A percentile compares a stretch with the other conserved stretches of the same genome.
Evolutionary conservation across 176 grass and related monocot genomes (phyloP).

Genomic region (Hyparrhenia diplandra): DNA sequence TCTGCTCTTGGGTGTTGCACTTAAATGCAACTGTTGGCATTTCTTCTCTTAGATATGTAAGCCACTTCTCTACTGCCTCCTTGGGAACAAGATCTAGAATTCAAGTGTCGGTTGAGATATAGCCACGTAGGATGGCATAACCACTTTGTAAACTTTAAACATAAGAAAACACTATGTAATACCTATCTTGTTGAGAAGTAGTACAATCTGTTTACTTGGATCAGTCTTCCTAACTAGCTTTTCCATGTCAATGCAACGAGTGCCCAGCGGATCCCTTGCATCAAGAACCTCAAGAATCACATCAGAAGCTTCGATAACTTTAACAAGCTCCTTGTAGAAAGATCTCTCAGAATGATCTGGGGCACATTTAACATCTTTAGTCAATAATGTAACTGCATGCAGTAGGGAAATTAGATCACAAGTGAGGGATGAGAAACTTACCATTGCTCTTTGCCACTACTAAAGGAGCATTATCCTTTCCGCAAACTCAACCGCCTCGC

Average conservation of each 20-base stretch:
- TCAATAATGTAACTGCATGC: background rate
- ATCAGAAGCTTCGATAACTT: conserved; percentile 91
- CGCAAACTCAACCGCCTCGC: conserved; percentile 35
- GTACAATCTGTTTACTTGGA: conserved; percentile 70
- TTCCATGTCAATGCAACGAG: conserved; percentile 84
- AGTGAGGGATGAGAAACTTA: conserved; percentile 24
- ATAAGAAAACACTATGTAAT: background rate
- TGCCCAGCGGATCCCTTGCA: conserved; percentile 76
- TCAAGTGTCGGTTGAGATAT: background rate
- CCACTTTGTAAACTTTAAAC: background rate
- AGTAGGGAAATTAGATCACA: background rate
- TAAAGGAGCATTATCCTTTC: conserved; percentile 34
- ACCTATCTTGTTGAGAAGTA: conserved; percentile 99
- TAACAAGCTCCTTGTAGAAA: conserved; percentile 94
- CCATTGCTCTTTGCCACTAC: conserved; percentile 53
- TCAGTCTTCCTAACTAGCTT: conserved; percentile 72
- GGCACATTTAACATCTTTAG: conserved; percentile 4
- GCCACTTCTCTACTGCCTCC: conserved; percentile 82
- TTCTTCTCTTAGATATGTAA: conserved; percentile 82
- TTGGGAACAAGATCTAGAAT: conserved; percentile 78
- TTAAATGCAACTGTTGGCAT: conserved; percentile 88
- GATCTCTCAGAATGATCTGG: conserved; percentile 90
- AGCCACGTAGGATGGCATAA: background rate
- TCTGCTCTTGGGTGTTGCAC: conserved; percentile 95
- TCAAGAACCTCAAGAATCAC: conserved; percentile 95